phyloP scores from a whole-genome alignment of 257 asterid genomes.

The Pogostemon cablin region DNA sequence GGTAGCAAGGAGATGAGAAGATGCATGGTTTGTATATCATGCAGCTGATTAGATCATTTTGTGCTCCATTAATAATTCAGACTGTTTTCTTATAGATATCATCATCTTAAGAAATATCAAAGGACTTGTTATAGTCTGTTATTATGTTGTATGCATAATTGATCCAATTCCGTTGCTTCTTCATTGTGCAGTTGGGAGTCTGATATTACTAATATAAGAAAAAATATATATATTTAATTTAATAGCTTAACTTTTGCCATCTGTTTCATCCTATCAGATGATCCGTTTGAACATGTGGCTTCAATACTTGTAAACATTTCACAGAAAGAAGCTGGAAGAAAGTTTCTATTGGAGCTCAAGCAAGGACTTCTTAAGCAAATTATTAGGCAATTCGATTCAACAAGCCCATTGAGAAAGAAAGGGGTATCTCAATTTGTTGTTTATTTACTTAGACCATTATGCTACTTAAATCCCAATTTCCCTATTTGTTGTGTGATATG shows the following conservation, averaged over 20 bases:
- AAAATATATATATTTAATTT: not conserved
- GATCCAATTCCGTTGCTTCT: constrained; percentile 8
- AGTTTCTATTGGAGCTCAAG: constrained; percentile 85
- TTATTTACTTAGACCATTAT: not conserved
- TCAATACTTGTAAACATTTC: constrained; percentile 91
- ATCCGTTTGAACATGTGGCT: constrained; percentile 90
- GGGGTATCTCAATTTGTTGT: constrained; percentile 56
- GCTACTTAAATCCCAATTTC: not conserved
- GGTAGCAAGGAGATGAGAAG: constrained; percentile 80
- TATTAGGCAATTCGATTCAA: constrained; percentile 77
- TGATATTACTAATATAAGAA: not conserved
- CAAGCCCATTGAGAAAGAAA: constrained; percentile 74
- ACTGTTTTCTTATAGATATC: not conserved
- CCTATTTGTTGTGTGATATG: not conserved
- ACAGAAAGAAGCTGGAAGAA: constrained; percentile 80
- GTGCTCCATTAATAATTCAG: constrained; percentile 41
- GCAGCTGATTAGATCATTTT: constrained; percentile 94
- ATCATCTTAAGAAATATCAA: not conserved
- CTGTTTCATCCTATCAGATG: constrained; percentile 50
- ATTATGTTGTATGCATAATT: constrained; percentile 1
- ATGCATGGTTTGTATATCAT: constrained; percentile 75
- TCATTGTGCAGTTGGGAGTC: not conserved
- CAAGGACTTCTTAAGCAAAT: constrained; percentile 90
- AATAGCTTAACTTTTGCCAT: constrained; percentile 1
- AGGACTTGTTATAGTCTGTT: not conserved